A percentile compares a stretch with the other conserved stretches of the same genome.
Conservation (phyloP, 352 stramenopile genomes). For the Phytophthora parvispora region DNA sequence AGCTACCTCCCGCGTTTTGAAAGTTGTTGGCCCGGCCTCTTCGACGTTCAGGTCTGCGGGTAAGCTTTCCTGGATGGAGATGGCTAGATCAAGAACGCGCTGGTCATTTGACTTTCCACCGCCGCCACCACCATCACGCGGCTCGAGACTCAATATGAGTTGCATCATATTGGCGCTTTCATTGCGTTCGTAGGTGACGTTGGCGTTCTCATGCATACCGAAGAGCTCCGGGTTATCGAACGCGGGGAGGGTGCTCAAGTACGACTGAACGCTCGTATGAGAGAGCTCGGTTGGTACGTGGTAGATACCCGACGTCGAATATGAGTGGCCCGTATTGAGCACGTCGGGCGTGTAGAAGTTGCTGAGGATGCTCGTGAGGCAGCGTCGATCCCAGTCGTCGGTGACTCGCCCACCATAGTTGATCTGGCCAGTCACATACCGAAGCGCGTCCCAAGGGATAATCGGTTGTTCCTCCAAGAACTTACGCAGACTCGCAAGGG, state of each 20-base stretch:
- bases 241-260: slow-evolving; percentile 85
- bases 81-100: slow-evolving; percentile 80
- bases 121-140: slow-evolving; percentile 71
- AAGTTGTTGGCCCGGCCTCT: slow-evolving; percentile 92
- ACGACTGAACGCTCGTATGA: slow-evolving; percentile 73
- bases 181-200: slow-evolving; percentile 95
- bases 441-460: slow-evolving; percentile 95
- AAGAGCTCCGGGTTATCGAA: slow-evolving; percentile 96
- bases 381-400: slow-evolving; percentile 96
- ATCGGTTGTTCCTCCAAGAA: slow-evolving; percentile 94
- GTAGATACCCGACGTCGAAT: slow-evolving; percentile 92
- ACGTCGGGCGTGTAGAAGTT: slow-evolving; percentile 93
- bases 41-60: slow-evolving; percentile 80
- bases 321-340: slow-evolving; percentile 81
- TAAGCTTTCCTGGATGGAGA: slow-evolving; percentile 72
- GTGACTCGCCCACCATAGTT: slow-evolving; percentile 98
- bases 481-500: slow-evolving; percentile 88
- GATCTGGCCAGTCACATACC: slow-evolving; percentile 96
- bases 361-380: slow-evolving; percentile 94
- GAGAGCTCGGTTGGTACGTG: slow-evolving; percentile 72
- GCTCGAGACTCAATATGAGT: slow-evolving; percentile 93
- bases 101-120: slow-evolving; percentile 89
- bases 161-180: slow-evolving; percentile 91
- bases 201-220: slow-evolving; percentile 97
- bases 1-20: slow-evolving; percentile 88